Evolutionary conservation across 805 yeast genomes (phyloP).

Genomic region (Candida caryicola): DNA sequence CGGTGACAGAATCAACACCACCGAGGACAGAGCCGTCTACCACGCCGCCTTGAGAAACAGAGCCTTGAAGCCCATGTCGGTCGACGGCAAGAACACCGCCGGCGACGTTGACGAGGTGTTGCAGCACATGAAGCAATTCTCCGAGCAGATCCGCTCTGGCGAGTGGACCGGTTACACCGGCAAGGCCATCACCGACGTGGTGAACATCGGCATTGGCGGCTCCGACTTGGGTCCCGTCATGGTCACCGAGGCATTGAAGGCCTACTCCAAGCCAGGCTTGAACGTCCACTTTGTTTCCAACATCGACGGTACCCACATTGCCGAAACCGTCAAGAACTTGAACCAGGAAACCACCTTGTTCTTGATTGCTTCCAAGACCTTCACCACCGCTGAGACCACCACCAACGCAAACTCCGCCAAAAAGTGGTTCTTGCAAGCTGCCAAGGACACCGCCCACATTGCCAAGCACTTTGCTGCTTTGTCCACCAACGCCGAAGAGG

Average conservation of each 20-base stretch:
- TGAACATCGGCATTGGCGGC: conserved; percentile 98
- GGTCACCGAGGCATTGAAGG: conserved; percentile 98
- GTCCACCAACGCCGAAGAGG: conserved; percentile 90
- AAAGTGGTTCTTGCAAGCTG: conserved; percentile 81
- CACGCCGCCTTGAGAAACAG: conserved; percentile 97
- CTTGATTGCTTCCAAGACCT: conserved; percentile 93
- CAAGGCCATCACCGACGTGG: conserved; percentile 86
- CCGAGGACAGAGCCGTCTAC: conserved; percentile 96
- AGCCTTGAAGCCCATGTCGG: conserved; percentile 76
- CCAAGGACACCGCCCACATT: conserved; percentile 66
- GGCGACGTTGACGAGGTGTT: conserved; percentile 90
- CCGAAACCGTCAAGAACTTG: conserved; percentile 77
- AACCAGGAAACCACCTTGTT: conserved; percentile 91
- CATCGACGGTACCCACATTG: conserved; percentile 97
- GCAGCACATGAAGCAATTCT: conserved; percentile 94
- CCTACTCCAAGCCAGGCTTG: conserved; percentile 72
- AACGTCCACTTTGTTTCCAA: conserved; percentile 92
- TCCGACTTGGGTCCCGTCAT: conserved; percentile 98
- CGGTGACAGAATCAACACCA: conserved; percentile 91
- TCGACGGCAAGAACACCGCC: conserved; percentile 86
- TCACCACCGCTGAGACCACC: conserved; percentile 97
- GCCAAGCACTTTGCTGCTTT: conserved; percentile 98
- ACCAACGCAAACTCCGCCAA: conserved; percentile 96
- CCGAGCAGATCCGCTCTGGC: conserved; percentile 87
- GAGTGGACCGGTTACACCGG: conserved; percentile 97